Evolutionary conservation across 2,329 filamentous ascomycete genomes (phyloP), one percentile per base, ranked within the genome.

Genomic region (Myriosclerotinia duriaeana): DNA sequence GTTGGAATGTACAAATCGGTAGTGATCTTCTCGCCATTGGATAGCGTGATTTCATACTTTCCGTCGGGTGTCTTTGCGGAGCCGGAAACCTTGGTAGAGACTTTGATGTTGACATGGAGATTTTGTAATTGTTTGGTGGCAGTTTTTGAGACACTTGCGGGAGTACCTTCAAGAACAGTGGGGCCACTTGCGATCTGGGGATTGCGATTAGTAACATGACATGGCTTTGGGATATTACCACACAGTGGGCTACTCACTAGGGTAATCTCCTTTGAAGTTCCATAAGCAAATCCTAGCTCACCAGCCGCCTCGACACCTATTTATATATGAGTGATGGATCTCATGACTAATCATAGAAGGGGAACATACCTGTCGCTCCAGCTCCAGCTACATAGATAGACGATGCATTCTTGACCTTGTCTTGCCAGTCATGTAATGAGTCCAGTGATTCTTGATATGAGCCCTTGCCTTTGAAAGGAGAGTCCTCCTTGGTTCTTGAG

Each of bases 1-100:
- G 85, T 84, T 9, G 85, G 81, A 58, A 88, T 77, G 74, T 85
- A 85, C 26, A 84, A 68, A 69, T 88, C 85, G 1, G 84, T 83
- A 15, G 73, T 72, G 67, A 87, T 71, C 64, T 77, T 81, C 67
- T 82, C 78, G 66, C 82, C 83, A 68, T 74, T 76, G 40, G 78
- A 77, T n/a, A 88, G 78, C 46, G 75, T 75, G 44, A 88, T 77
- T 73, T 83, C 79, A 3, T 80, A 82, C 72, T 79, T 81, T 67
- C 82, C 83, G 69, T 80, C 78, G 1, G 76, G 72, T 54, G 78
- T 72, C 14, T 73, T 71, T 20, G 74, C 72, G 22, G 79, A 73
- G 15, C 72, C 72, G 2, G 74, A 71, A 26, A 85, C 82, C 55
- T 79, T 78, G 1, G 81, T 78, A 52, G 76, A 75, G 53, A 78